Percentiles rank a stretch among this genome's conserved stretches.
Evolutionary conservation across 352 stramenopile genomes (phyloP).

Genomic region (Phytophthora citrophthora): DNA sequence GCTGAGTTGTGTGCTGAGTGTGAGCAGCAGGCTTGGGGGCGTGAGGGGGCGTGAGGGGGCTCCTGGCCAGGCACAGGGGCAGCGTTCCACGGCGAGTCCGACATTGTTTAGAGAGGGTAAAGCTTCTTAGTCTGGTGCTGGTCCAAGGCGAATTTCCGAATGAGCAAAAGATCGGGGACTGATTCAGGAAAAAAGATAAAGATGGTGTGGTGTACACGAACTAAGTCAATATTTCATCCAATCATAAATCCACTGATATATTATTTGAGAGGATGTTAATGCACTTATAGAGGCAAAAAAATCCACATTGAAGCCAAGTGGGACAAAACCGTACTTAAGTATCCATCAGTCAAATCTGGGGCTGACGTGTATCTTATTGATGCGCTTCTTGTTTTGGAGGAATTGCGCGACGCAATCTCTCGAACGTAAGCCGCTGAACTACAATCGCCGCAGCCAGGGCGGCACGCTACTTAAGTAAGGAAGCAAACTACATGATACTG

Average conservation of each 20-base stretch:
- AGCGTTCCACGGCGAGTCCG: slow-evolving; percentile 53
- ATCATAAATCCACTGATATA: slow-evolving; percentile 18
- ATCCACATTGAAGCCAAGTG: slow-evolving; percentile 21
- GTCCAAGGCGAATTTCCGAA: slow-evolving; percentile 38
- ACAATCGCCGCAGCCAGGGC: not conserved
- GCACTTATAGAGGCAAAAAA: slow-evolving; percentile 7
- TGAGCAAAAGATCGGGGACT: slow-evolving; percentile 39
- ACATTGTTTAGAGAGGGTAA: slow-evolving; percentile 26
- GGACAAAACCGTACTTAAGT: slow-evolving; percentile 5
- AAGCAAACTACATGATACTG: slow-evolving; percentile 38
- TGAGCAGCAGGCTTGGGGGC: slow-evolving; percentile 30
- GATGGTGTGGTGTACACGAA: slow-evolving; percentile 8
- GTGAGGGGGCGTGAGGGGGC: slow-evolving; percentile 17
- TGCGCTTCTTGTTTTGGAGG: slow-evolving; percentile 3
- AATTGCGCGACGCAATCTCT: not conserved
- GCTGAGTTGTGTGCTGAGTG: slow-evolving; percentile 26
- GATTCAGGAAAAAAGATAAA: slow-evolving; percentile 15
- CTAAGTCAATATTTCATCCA: slow-evolving; percentile 10
- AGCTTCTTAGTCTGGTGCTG: not conserved
- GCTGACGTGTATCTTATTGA: slow-evolving; percentile 11
- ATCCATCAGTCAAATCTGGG: not conserved
- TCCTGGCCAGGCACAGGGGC: slow-evolving; percentile 47
- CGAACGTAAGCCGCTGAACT: not conserved
- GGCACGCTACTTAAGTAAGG: slow-evolving; percentile 18
- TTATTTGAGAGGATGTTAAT: slow-evolving; percentile 2